Base-by-base conservation (phyloP, 495 filamentous ascomycete species). In the Hypoxylon fuscum region DNA sequence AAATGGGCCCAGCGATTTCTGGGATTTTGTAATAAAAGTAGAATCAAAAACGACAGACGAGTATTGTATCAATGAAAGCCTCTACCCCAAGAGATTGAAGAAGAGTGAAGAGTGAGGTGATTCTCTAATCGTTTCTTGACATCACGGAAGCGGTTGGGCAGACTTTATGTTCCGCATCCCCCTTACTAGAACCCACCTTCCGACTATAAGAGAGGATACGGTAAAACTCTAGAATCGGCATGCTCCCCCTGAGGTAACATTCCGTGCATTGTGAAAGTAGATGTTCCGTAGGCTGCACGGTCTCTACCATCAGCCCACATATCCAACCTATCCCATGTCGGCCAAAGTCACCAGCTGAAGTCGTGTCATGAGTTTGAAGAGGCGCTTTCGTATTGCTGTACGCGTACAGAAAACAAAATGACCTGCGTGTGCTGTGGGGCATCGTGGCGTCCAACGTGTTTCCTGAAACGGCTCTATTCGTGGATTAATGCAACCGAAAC, bases 301-400 rank as follows among this genome's bases (percentile, higher is more conserved):
- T n/a, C n/a, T n/a, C 34, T 37, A 25, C 12, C 29, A 55, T 60
- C 55, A 55, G 40, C 54, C 55, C 62, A 60, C 20, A 21, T 11
- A 49, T 48, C 31, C 50, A 42, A 38, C 55, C 31, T 40, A 14
- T 38, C 48, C 37, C 17, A 22, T 27, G 18, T 34, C 37, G 35
- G 27, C 48, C 10, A 18, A 12, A n/a, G 55, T 42, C 8, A 41
- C 10, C n/a, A 55, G 50, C 40, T 55, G 50, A 55, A 27, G 17
- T 14, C 11, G 9, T 49, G 5, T 14, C 11, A 6, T 59, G 37
- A 59, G 55, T 34, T n/a, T 37, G 55, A 49, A 48, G 27, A 55
- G 25, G 18, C 21, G 7, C 4, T 48, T 40, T 65, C 62, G 62
- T 59, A 64, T 64, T 27, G 43, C 12, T 1, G 55, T 59, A 65